Percentiles rank a stretch among this genome's conserved stretches.
Conservation (phyloP, 306 rosid species). For the Abrus precatorius region DNA sequence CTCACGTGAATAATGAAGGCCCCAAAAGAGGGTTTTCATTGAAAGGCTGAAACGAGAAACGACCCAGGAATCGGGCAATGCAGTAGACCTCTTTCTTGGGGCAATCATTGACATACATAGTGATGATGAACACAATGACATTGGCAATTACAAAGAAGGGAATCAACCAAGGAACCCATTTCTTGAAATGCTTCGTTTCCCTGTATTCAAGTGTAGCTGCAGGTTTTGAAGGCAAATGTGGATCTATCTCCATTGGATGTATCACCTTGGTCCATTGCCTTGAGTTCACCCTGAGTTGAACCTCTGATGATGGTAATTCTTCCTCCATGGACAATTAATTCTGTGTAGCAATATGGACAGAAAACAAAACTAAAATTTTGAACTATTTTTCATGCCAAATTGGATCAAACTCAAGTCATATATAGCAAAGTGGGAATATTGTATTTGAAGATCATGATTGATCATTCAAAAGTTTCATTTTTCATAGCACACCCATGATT, state of each 20-base stretch:
- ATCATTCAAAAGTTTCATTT: background rate
- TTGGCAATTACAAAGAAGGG: conserved; percentile 69
- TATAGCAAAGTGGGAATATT: too few relatives aligned
- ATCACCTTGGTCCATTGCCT: conserved; percentile 48
- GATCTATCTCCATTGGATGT: conserved; percentile 56
- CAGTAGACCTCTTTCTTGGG: conserved; percentile 65
- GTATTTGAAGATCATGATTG: conserved; percentile 27
- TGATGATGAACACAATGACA: conserved; percentile 60
- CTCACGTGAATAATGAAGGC: conserved; percentile 77
- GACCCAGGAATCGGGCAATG: conserved; percentile 67
- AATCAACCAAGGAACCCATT: conserved; percentile 79
- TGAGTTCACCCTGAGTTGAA: conserved; percentile 62
- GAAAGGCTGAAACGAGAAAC: conserved; percentile 81
- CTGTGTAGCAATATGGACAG: background rate
- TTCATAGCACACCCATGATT: background rate
- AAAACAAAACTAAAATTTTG: background rate
- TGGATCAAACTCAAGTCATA: conserved; percentile 40
- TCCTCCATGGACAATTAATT: conserved; percentile 58
- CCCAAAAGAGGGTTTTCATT: conserved; percentile 85
- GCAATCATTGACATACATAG: conserved; percentile 87
- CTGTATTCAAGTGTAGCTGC: conserved; percentile 46
- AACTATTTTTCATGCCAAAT: conserved; percentile 18
- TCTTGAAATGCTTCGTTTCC: conserved; percentile 70
- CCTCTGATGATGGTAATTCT: conserved; percentile 40
- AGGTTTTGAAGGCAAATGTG: conserved; percentile 47